Conservation (phyloP, 164 flowering plant genomes). For the Litsea cubeba region DNA sequence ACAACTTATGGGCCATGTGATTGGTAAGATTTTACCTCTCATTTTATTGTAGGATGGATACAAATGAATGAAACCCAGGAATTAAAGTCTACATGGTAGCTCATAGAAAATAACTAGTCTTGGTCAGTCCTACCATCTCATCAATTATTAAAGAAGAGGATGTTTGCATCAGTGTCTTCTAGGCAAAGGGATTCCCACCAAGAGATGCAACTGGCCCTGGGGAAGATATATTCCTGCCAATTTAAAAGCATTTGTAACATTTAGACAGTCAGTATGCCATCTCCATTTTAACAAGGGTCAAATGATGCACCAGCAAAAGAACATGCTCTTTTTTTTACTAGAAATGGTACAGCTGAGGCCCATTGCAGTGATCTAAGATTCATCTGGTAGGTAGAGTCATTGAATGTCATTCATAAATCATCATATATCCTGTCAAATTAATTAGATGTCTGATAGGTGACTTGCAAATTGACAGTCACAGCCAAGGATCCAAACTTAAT, state of each 20-base stretch:
- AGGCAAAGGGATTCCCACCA: constrained; percentile 81
- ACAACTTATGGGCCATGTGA: not conserved
- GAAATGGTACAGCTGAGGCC: not conserved
- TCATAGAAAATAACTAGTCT: not conserved
- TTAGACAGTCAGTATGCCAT: not conserved
- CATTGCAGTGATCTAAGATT: not conserved
- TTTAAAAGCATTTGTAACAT: not conserved
- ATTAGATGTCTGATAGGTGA: not conserved
- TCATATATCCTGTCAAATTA: not conserved
- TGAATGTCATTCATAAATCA: too few relatives aligned
- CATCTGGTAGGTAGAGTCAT: not conserved
- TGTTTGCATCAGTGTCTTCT: constrained; percentile 5
- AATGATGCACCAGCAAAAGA: not conserved
- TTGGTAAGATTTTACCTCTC: not conserved
- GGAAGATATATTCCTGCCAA: constrained; percentile 46
- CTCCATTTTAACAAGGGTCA: not conserved
- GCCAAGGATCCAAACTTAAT: too few relatives aligned
- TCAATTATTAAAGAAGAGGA: not conserved
- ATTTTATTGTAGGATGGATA: not conserved
- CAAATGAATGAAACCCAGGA: not conserved
- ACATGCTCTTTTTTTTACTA: not conserved
- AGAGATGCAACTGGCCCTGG: constrained; percentile 54
- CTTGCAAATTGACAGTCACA: too few relatives aligned
- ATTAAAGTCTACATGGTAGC: not conserved
- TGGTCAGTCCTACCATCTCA: not conserved